phyloP scores from a whole-genome alignment of 805 yeast genomes.

The Wickerhamia fluorescens region DNA sequence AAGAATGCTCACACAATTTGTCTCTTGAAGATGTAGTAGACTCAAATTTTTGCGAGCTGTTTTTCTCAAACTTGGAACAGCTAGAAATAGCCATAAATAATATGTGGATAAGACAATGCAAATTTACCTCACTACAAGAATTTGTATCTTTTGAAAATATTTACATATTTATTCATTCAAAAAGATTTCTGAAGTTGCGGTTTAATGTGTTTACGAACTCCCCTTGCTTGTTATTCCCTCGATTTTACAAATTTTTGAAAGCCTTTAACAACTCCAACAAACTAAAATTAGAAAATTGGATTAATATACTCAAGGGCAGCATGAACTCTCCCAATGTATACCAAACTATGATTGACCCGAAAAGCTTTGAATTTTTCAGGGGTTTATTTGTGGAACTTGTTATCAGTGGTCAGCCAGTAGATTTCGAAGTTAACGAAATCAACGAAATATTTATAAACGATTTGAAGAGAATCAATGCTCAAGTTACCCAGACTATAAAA shows the following conservation, averaged over 20 bases:
- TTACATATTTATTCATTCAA: constrained; percentile 5
- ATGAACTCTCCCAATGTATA: constrained; percentile 5
- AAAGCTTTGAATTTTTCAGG: constrained; percentile 3
- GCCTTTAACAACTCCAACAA: background rate
- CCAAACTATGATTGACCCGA: background rate
- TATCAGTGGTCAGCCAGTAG: background rate
- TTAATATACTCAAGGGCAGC: constrained; percentile 5
- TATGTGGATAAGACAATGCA: constrained; percentile 13
- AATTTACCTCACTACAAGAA: constrained; percentile 4
- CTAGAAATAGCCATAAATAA: constrained; percentile 7
- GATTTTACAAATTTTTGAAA: constrained; percentile 14
- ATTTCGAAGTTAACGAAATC: constrained; percentile 6
- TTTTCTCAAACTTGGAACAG: background rate
- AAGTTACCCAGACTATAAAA: constrained; percentile 1
- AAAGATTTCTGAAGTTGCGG: constrained; percentile 5
- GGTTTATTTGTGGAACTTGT: constrained; percentile 4
- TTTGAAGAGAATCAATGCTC: constrained; percentile 1
- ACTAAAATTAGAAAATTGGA: constrained; percentile 2
- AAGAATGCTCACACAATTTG: no score
- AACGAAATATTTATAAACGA: constrained; percentile 4
- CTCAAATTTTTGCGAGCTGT: no score
- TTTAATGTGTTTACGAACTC: constrained; percentile 14
- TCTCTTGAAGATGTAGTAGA: no score
- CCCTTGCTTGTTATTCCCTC: constrained; percentile 19
- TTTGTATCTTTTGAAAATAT: constrained; percentile 15